Evolutionary conservation across 108 stramenopile genomes (phyloP).

Genomic region (Skeletonema grethae): DNA sequence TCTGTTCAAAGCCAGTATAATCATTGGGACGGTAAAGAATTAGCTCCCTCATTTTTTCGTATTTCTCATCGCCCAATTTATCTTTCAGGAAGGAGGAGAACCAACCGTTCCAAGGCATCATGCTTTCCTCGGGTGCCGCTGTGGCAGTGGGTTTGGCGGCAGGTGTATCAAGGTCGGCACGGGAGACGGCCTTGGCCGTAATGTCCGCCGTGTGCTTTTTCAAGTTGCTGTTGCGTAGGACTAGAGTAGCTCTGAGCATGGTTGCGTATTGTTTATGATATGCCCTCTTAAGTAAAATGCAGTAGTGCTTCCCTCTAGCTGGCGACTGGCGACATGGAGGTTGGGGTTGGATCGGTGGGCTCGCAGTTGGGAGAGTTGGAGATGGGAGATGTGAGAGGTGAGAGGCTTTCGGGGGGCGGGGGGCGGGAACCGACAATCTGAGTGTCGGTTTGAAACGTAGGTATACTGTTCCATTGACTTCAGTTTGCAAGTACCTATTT

Average conservation of each 20-base stretch:
- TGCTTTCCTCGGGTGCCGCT: constrained; percentile 54
- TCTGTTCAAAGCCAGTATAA: constrained; percentile 58
- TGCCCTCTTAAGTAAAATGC: neutral
- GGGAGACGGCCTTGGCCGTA: constrained; percentile 40
- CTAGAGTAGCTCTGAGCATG: constrained; percentile 43
- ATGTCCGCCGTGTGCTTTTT: constrained; percentile 16
- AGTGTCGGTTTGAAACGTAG: too few species aligned
- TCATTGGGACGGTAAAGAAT: constrained; percentile 77
- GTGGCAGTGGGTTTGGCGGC: constrained; percentile 24
- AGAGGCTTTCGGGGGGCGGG: too few species aligned
- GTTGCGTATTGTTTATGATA: neutral
- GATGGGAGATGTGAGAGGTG: too few species aligned
- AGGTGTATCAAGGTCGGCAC: constrained; percentile 30
- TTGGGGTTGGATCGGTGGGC: too few species aligned
- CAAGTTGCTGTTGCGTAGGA: constrained; percentile 26
- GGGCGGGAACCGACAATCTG: too few species aligned
- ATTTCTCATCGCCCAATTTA: constrained; percentile 62
- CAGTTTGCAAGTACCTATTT: too few species aligned
- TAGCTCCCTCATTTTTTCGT: constrained; percentile 47
- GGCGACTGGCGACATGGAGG: too few species aligned
- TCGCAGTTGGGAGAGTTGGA: too few species aligned
- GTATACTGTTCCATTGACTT: too few species aligned
- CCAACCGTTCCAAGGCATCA: constrained; percentile 92
- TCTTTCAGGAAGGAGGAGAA: constrained; percentile 62
- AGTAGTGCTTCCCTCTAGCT: too few species aligned